Conservation (phyloP, 495 filamentous ascomycete genomes). For the Aspergillus sparsus region DNA sequence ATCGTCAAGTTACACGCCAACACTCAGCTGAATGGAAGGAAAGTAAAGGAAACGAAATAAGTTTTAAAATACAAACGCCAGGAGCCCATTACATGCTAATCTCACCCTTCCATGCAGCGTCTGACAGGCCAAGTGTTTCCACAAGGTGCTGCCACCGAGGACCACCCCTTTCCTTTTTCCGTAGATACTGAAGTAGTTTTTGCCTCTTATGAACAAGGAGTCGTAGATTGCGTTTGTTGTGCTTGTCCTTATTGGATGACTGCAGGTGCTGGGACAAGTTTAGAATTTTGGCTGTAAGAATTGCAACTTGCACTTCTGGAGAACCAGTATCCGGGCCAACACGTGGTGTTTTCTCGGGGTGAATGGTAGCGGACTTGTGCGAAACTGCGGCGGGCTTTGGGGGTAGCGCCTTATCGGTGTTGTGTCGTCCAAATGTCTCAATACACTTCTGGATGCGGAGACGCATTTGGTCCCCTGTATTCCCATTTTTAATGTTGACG, state of each 20-base stretch:
- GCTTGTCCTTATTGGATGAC: conserved; percentile 68
- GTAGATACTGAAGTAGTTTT: conserved; percentile 81
- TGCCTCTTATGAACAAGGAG: conserved; percentile 86
- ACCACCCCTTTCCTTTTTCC: conserved; percentile 86
- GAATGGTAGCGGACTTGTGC: conserved; percentile 29
- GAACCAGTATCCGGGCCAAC: conserved; percentile 89
- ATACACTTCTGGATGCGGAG: conserved; percentile 82
- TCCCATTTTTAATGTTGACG: conserved; percentile 69
- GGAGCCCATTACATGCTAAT: conserved; percentile 63
- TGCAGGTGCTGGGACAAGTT: conserved; percentile 66
- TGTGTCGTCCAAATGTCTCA: conserved; percentile 84
- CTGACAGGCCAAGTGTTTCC: conserved; percentile 77
- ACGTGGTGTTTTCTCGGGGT: conserved; percentile 59
- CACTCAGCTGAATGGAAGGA: conserved; percentile 13
- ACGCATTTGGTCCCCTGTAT: conserved; percentile 70
- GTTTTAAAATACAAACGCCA: conserved; percentile 19
- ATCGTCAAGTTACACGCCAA: conserved; percentile 27
- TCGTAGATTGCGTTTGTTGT: conserved; percentile 88
- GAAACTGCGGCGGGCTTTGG: conserved; percentile 49
- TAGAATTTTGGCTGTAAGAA: conserved; percentile 91
- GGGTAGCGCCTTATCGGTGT: conserved; percentile 71
- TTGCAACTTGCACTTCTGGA: conserved; percentile 95
- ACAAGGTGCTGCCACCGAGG: conserved; percentile 84
- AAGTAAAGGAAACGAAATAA: conserved; percentile 16
- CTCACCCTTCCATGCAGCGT: conserved; percentile 83